Evolutionary conservation across 1,139 yeast genomes (phyloP).

Genomic region (Blastobotrys capitulatus): DNA sequence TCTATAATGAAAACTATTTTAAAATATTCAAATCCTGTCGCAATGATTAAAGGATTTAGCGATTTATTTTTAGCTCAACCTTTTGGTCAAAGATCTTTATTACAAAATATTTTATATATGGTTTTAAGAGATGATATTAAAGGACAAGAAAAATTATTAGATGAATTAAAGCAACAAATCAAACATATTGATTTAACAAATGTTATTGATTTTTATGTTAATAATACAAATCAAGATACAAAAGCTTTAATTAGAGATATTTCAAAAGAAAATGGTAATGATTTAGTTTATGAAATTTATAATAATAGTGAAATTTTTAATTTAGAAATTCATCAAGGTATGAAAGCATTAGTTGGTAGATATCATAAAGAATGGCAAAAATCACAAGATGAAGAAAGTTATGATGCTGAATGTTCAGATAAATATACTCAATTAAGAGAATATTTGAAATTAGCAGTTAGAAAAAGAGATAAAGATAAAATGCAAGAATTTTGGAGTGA

Average conservation of each 20-base stretch:
- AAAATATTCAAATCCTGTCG: constrained; percentile 78
- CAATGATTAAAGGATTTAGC: constrained; percentile 67
- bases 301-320: background rate
- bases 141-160: constrained; percentile 54
- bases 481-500: constrained; percentile 80
- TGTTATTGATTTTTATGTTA: constrained; percentile 28
- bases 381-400: constrained; percentile 23
- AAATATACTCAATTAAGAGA: constrained; percentile 50
- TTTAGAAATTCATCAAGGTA: constrained; percentile 8
- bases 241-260: constrained; percentile 13
- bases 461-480: constrained; percentile 69
- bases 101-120: constrained; percentile 68
- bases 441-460: constrained; percentile 56
- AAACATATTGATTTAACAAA: constrained; percentile 27
- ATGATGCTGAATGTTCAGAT: constrained; percentile 25
- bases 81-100: constrained; percentile 60
- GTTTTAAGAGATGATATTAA: constrained; percentile 74
- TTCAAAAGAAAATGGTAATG: constrained; percentile 8
- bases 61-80: constrained; percentile 79
- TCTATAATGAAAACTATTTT: constrained; percentile 66
- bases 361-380: constrained; percentile 39
- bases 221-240: constrained; percentile 21
- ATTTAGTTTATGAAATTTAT: constrained; percentile 1
- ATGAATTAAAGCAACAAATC: constrained; percentile 41
- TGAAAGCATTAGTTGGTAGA: constrained; percentile 20